A percentile compares a stretch with the other conserved stretches of the same genome.
phyloP scores from a whole-genome alignment of 495 filamentous ascomycete genomes.

The Aspergillus conjunctus region DNA sequence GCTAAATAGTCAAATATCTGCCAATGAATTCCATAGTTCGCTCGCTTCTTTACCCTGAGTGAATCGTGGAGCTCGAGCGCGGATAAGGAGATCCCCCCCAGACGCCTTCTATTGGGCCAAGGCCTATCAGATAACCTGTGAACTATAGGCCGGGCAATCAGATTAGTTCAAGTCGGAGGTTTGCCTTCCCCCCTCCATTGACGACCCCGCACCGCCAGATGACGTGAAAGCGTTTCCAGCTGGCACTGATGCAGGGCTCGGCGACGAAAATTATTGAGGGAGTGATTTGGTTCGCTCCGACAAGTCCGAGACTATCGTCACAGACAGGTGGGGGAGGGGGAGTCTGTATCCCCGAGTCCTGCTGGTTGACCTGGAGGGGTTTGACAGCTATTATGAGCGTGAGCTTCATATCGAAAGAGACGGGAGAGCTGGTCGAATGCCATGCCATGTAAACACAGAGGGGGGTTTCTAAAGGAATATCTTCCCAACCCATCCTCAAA shows the following conservation, averaged over 20 bases:
- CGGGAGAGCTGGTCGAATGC: not conserved
- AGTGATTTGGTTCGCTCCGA: not conserved
- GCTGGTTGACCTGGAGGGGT: no score
- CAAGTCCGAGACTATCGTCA: no score
- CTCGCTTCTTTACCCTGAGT: not conserved
- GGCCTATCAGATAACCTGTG: not conserved
- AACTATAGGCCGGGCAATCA: not conserved
- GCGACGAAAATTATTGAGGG: not conserved
- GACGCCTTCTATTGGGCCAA: not conserved
- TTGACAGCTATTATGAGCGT: no score
- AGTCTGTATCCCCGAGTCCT: not conserved
- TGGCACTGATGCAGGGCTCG: slow-evolving; percentile 11
- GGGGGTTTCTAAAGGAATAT: not conserved
- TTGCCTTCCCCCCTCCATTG: not conserved
- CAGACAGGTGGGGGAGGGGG: not conserved
- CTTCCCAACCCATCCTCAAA: not conserved
- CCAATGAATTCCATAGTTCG: not conserved
- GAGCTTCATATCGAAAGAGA: no score
- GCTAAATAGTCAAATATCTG: not conserved
- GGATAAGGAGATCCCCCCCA: not conserved
- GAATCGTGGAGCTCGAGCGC: not conserved
- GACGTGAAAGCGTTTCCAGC: slow-evolving; percentile 13
- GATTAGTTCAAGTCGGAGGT: not conserved
- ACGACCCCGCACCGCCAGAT: slow-evolving; percentile 21
- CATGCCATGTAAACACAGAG: not conserved